A percentile compares a stretch with the other conserved stretches of the same genome.
Evolutionary conservation across 179 eudicot genomes (phyloP).

Genomic region (Beta corolliflora): DNA sequence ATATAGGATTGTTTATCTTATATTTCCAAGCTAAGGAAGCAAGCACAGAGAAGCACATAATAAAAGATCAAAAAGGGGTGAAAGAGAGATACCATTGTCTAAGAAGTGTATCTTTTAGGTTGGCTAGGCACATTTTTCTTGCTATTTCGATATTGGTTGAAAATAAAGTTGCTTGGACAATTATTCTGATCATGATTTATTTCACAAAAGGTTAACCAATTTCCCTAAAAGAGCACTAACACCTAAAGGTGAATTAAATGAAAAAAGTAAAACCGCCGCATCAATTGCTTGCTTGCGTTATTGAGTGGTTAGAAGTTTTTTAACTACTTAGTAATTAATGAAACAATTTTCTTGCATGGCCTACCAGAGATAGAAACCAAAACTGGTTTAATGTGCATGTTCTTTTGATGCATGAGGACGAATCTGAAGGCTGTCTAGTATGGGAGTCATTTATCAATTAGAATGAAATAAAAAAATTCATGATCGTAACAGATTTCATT

Average conservation of each 20-base stretch:
- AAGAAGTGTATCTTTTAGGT: conserved; percentile 1
- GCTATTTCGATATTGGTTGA: not conserved
- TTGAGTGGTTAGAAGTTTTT: conserved; percentile 3
- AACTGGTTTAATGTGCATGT: conserved; percentile 4
- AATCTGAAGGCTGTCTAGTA: conserved; percentile 1
- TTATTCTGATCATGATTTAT: conserved; percentile 10
- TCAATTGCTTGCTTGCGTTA: not conserved
- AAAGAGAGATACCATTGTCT: not conserved
- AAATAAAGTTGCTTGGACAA: conserved; percentile 17
- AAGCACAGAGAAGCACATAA: not conserved
- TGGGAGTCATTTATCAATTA: not conserved
- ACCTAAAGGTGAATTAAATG: not conserved
- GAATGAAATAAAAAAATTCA: no score
- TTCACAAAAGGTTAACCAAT: conserved; percentile 4
- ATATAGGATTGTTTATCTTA: no score
- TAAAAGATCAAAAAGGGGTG: not conserved
- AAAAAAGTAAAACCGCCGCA: not conserved
- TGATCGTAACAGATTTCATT: not conserved
- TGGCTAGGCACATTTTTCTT: conserved; percentile 11
- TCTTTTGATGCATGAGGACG: not conserved
- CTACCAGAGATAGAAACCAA: not conserved
- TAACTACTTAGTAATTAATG: not conserved
- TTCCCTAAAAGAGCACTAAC: not conserved
- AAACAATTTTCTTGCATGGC: not conserved
- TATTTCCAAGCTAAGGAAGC: not conserved